Base-by-base conservation (phyloP, 1,284 basidiomycete species). In the Takashimella koratensis region DNA sequence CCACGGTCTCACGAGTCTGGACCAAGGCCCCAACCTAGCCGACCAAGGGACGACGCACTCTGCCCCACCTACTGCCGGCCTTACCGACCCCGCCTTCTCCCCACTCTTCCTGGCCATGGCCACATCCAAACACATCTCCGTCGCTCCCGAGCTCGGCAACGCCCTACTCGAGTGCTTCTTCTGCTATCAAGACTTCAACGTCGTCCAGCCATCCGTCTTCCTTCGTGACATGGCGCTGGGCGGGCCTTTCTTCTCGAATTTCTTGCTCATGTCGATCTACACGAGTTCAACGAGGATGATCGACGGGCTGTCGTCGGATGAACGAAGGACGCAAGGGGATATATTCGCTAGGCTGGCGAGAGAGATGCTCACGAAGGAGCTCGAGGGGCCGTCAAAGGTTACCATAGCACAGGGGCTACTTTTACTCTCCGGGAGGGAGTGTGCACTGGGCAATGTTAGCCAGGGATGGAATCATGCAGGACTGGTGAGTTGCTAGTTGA, bases 401-500 rank as follows among this genome's bases (percentile, higher is more conserved):
- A 45, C 44, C 2, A 52, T 45, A 1, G 48, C 52, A 3, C 53
- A 54, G 44, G 49, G 47, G 20, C 41, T 56, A 4, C 24, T 56
- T 23, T 41, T 56, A 22, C 26, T 56, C 11, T 47, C 50, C 1
- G 44, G 49, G n/a, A 45, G 43, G n/a, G 54, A 52, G 21, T 47
- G 51, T 43, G 54, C 54, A 6, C 20, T 52, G 21, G 54, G 54
- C 5, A 25, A 51, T 23, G 22, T 52, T 12, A 52, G 49, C 21
- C 54, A 52, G 22, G 54, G 54, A 4, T 56, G 54, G 54, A 51
- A 24, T 21, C 44, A 57, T 43, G 47, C 55, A 41, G 55, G 55
- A 19, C 19, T 45, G n/a, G 46, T 42, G 41, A 42, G 46, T 47
- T 36, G 25, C 43, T 21, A 4, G 8, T 19, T 12, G 6, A 11